Percentiles rank a stretch among this genome's conserved stretches.
These are phyloP conservation scores for Skeletonema marinoi DNA, from an alignment of 108 stramenopile species.

Conservation along the genomic window DNA sequence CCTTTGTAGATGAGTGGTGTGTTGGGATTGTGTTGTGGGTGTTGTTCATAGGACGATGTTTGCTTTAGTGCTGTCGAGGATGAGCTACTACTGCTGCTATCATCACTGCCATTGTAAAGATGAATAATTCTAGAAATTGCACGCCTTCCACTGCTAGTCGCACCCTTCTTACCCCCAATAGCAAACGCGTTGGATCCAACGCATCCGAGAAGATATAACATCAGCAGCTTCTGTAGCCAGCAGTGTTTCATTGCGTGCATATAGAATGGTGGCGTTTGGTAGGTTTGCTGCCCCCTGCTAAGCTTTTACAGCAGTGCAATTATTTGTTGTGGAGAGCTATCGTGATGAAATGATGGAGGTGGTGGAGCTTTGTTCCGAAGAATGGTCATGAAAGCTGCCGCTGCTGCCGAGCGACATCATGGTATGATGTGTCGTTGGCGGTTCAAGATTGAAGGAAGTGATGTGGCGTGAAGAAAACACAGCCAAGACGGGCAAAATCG, in stretches of 20 bases:
- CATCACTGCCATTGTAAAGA: not conserved
- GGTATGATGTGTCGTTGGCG: too few relatives aligned
- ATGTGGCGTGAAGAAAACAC: not conserved
- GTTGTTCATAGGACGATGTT: not conserved
- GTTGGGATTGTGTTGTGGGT: not conserved
- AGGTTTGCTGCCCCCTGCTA: too few relatives aligned
- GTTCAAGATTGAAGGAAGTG: not conserved
- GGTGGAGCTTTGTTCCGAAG: not conserved
- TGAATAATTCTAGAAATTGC: not conserved
- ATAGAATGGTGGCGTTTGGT: not conserved
- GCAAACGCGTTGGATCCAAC: not conserved
- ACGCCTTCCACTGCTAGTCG: not conserved
- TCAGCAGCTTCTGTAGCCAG: not conserved
- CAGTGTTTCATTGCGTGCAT: constrained; percentile 1
- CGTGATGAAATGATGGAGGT: too few relatives aligned
- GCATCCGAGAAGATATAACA: constrained; percentile 1
- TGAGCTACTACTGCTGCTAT: not conserved
- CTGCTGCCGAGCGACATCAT: not conserved
- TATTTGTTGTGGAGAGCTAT: too few relatives aligned
- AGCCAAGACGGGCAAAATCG: not conserved
- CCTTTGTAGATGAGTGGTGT: not conserved
- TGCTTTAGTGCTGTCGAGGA: not conserved
- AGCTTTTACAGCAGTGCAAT: too few relatives aligned
- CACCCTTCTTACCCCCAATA: not conserved
- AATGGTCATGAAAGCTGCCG: not conserved